Evolutionary conservation across 169 alveolate species (phyloP).

Genomic region (Plasmodium cynomolgi): DNA sequence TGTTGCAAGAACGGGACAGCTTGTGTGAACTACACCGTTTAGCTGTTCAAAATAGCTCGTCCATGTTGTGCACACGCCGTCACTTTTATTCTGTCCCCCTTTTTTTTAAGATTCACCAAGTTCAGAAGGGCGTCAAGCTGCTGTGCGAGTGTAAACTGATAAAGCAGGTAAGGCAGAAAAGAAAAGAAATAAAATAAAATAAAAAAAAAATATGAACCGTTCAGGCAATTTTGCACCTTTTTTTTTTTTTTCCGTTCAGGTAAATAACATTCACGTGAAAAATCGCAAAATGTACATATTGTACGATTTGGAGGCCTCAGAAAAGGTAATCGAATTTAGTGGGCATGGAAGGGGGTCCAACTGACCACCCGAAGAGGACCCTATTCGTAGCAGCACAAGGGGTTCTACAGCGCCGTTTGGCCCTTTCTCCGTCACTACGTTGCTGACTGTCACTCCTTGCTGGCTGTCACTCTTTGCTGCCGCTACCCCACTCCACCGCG

Average conservation of each 20-base stretch:
- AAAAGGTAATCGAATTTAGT: constrained; percentile 80
- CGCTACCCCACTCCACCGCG: not conserved
- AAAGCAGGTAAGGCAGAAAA: constrained; percentile 69
- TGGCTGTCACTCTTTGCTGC: not conserved
- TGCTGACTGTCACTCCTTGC: not conserved
- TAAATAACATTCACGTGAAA: constrained; percentile 91
- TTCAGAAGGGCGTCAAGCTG: constrained; percentile 89
- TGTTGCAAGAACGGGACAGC: not conserved
- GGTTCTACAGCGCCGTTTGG: not conserved
- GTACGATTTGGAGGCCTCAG: constrained; percentile 91
- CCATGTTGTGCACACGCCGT: not conserved
- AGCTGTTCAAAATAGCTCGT: not conserved
- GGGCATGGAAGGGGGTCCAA: not conserved
- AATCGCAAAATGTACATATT: constrained; percentile 91
- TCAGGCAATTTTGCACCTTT: not conserved
- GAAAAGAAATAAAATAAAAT: not conserved
- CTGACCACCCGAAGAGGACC: not conserved
- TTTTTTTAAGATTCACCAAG: constrained; percentile 86
- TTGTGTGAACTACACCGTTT: not conserved
- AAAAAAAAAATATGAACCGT: constrained; percentile 5
- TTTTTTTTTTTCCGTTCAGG: constrained; percentile 27
- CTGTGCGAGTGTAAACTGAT: constrained; percentile 89
- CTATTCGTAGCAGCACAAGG: not conserved
- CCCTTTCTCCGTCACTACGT: not conserved
- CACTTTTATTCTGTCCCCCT: not conserved